Evolutionary conservation across 2,329 filamentous ascomycete genomes (phyloP), one percentile per base, ranked within the genome.

Genomic region (Microcera coccophila): DNA sequence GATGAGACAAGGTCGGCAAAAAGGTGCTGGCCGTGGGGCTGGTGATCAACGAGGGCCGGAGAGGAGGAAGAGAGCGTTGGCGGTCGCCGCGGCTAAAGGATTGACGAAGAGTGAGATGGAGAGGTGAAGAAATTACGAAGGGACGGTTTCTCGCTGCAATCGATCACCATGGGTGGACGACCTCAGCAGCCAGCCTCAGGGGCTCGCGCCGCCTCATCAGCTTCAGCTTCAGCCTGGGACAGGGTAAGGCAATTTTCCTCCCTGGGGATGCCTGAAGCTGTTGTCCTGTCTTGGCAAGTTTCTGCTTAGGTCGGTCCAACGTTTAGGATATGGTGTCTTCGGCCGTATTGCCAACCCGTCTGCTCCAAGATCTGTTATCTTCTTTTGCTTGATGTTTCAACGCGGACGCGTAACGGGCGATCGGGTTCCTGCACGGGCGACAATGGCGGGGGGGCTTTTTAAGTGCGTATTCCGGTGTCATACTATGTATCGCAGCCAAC

Each of bases 21-120:
- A 32, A 26, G 24, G 16, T 21, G 34, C 34, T 42, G 29, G 29
- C 42, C 45, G 45, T 41, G 45, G 42, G 45, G 41, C 44, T 24
- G 41, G 40, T 19, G 37, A 46, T 38, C 29, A 38, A 44, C 26
- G 38, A 44, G 38, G 53, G 57, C 54, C 57, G 45, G 43, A 43
- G 49, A 51, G 44, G 40, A 38, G 38, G 22, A n/a, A 36, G 36
- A 41, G 46, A 15, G 36, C 38, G 41, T 40, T 46, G 50, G 42
- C 31, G 34, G 40, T 32, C 29, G 29, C 29, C 11, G 29, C 15
- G 11, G 29, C 29, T n/a, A 34, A 38, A 54, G 33, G 55, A 58
- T 49, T 46, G 55, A 58, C 54, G 35, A 35, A 40, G 43, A 46
- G 44, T 54, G 39, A 54, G 45, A 38, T 35, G 19, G 28, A 36